Conservation (phyloP, 192 early-diverging fungal genomes). For the Chytriomyces sp. region DNA sequence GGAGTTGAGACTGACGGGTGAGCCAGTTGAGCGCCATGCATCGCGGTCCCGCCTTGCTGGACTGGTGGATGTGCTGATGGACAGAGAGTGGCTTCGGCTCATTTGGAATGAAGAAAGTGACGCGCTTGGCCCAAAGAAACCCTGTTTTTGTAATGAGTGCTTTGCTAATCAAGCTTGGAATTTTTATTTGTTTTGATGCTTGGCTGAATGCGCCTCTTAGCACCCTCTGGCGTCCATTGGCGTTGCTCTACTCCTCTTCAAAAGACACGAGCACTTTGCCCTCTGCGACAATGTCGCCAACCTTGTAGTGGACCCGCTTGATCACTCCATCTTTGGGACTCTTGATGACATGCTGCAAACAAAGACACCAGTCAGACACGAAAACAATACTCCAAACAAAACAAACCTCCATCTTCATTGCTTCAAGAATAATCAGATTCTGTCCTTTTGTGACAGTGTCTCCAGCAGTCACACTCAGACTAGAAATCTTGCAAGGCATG, state of each 20-base stretch:
- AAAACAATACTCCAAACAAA: no score
- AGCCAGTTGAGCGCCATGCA: background rate
- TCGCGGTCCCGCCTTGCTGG: background rate
- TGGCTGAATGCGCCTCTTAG: background rate
- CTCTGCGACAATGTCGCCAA: constrained; percentile 88
- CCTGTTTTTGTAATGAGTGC: background rate
- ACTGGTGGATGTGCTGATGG: background rate
- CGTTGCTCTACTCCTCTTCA: constrained; percentile 35
- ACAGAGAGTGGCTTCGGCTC: background rate
- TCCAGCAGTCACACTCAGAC: constrained; percentile 75
- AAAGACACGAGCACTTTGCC: constrained; percentile 82
- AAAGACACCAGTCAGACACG: no score
- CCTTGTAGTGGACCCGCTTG: constrained; percentile 75
- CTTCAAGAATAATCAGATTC: constrained; percentile 85
- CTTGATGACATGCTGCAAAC: constrained; percentile 76
- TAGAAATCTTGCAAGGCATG: constrained; percentile 97
- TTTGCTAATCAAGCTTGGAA: background rate
- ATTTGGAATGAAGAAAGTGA: background rate
- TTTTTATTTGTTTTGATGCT: background rate
- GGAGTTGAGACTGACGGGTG: background rate
- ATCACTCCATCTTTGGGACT: constrained; percentile 76
- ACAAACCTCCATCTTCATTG: constrained; percentile 97
- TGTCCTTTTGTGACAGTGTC: constrained; percentile 80
- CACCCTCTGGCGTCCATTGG: no score
- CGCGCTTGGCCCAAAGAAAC: background rate